phyloP scores from a whole-genome alignment of 768 basidiomycete genomes.

The Pisolithus marmoratus region DNA sequence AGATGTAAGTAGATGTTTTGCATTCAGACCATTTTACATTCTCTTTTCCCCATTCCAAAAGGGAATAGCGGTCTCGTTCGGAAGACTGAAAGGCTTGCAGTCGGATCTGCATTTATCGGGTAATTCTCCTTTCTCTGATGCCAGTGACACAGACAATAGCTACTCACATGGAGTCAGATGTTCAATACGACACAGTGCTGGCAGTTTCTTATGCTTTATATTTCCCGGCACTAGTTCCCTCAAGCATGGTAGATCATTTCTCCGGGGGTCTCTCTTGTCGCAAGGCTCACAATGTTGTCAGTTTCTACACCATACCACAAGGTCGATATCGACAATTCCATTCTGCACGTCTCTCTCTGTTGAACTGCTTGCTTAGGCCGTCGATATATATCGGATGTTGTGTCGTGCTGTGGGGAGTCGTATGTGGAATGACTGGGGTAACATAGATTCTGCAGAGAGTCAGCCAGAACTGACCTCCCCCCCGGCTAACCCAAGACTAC shows the following conservation, averaged over 20 bases:
- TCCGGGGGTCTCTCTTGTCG: neutral
- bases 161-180: constrained; percentile 27
- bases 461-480: neutral
- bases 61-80: constrained; percentile 46
- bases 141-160: neutral
- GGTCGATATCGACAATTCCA: constrained; percentile 26
- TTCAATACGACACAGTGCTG: constrained; percentile 52
- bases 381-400: constrained; percentile 58
- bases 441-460: neutral
- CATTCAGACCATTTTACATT: neutral
- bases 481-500: constrained; percentile 49
- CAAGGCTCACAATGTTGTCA: constrained; percentile 13
- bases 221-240: constrained; percentile 49
- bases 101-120: constrained; percentile 43
- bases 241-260: constrained; percentile 6
- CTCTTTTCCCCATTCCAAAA: constrained; percentile 10
- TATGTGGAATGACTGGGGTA: constrained; percentile 58
- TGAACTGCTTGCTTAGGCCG: constrained; percentile 34
- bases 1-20: constrained; percentile 36
- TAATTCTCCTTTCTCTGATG: constrained; percentile 10
- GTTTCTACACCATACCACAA: constrained; percentile 50
- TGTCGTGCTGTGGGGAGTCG: constrained; percentile 58
- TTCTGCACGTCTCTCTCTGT: neutral
- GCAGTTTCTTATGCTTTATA: constrained; percentile 56
- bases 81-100: constrained; percentile 46